Evolutionary conservation across 371 early-diverging fungal genomes (phyloP), one percentile per base, ranked within the genome.

Genomic region (Catenaria anguillulae): DNA sequence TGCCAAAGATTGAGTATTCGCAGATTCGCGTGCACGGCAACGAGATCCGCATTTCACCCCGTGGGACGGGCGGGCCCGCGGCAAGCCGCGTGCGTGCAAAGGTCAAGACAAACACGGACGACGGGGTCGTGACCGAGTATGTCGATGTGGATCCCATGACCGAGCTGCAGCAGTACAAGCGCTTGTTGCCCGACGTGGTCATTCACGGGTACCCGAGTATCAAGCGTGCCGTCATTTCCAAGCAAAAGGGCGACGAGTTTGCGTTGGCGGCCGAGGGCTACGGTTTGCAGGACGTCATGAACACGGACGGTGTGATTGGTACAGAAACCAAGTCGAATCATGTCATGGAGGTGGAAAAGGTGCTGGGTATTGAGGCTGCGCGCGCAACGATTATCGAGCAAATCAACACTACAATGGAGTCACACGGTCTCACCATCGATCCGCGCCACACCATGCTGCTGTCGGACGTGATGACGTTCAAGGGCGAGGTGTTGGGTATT

Each of bases 321-420:
- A 76, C 69, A n/a, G 81, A 86, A 62, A 91, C 92, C 4, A 86
- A 85, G 67, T 90, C 94, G 37, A 99, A 99, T 78, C 89, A 89
- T 70, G 82, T 88, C 4, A 82, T 88, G 34, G 98, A 99, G 80
- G 89, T 97, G 60, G 80, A 83, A 76, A 78, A 88, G 36, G 94
- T 97, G 15, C 80, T 99, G 46, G 99, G 99, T 70, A 93, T 99
- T 65, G 99, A 99, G 73, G 99, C 99, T 4, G 88, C 91, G 21
- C 83, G 99, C 62, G 86, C 81, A 56, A 88, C 96, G 8, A 71
- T 98, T 62, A 75, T 99, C 54, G 86, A 86, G 60, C 99, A 99
- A 78, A 72, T 95, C 42, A 86, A 93, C 66, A 80, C 83, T 60
- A 98, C 99, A 64, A 97, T 99, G 70, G 93, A 96, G 76, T 89